A percentile compares a stretch with the other conserved stretches of the same genome.
phyloP scores from a whole-genome alignment of 768 basidiomycete genomes.

The Russula sp. region DNA sequence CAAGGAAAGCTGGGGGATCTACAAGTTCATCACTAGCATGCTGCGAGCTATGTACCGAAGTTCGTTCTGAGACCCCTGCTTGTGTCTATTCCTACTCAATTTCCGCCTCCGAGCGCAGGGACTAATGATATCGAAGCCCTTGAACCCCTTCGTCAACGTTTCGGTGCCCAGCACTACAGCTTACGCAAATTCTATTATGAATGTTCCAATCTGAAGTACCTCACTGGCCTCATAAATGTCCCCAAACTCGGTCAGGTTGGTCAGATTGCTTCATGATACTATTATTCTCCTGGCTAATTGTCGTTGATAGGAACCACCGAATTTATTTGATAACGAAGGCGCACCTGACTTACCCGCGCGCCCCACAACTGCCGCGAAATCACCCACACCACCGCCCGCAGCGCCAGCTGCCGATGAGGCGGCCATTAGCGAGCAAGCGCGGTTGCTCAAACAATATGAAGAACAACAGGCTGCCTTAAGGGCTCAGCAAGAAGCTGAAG shows the following conservation, averaged over 20 bases:
- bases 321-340: constrained; percentile 72
- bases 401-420: constrained; percentile 63
- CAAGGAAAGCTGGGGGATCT: constrained; percentile 99
- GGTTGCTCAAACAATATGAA: constrained; percentile 94
- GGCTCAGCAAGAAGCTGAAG: constrained; percentile 74
- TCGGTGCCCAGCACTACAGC: constrained; percentile 84
- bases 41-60: constrained; percentile 93
- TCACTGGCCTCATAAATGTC: constrained; percentile 96
- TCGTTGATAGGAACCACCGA: constrained; percentile 83
- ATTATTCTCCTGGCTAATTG: not conserved
- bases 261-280: constrained; percentile 3
- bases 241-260: constrained; percentile 90
- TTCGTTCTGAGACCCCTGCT: constrained; percentile 32
- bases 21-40: constrained; percentile 99
- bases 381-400: constrained; percentile 60
- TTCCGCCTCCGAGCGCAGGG: constrained; percentile 41
- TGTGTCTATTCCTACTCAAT: not conserved
- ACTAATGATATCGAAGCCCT: constrained; percentile 85
- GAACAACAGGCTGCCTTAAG: constrained; percentile 87
- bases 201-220: constrained; percentile 96
- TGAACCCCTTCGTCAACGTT: constrained; percentile 83
- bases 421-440: constrained; percentile 82
- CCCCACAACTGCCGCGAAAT: constrained; percentile 46
- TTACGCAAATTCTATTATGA: constrained; percentile 98
- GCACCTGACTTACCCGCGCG: constrained; percentile 86